Evolutionary conservation across 2,329 filamentous ascomycete genomes (phyloP).

Genomic region (Stagonosporopsis vannaccii): DNA sequence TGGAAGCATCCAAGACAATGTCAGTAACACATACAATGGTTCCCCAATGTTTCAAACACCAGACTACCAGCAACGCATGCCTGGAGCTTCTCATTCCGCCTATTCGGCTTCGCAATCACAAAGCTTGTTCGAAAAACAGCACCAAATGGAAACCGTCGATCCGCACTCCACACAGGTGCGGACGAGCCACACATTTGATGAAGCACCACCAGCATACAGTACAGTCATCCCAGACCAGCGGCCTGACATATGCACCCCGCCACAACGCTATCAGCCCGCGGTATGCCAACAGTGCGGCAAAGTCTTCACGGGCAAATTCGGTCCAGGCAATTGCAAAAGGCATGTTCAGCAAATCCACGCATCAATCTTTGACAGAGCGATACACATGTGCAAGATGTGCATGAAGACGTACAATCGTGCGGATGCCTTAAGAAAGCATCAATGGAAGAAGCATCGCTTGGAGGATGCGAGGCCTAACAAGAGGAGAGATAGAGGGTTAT

Average conservation of each 20-base stretch:
- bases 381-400: constrained; percentile 7
- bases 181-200: not conserved
- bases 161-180: no score
- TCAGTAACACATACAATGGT: no score
- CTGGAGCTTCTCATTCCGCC: no score
- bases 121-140: not conserved
- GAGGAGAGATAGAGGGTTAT: constrained; percentile 1
- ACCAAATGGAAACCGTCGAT: not conserved
- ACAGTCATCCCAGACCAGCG: not conserved
- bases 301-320: constrained; percentile 10
- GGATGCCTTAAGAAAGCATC: constrained; percentile 21
- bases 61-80: not conserved
- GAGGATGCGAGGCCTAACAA: constrained; percentile 12
- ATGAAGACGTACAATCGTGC: constrained; percentile 16
- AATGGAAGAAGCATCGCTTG: constrained; percentile 15
- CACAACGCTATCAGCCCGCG: not conserved
- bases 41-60: not conserved
- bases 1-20: not conserved
- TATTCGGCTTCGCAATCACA: not conserved
- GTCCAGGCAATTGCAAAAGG: constrained; percentile 4
- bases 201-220: constrained; percentile 3
- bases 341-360: constrained; percentile 9
- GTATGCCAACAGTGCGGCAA: constrained; percentile 2
- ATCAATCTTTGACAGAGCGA: not conserved
- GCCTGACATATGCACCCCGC: not conserved